Conservation (phyloP, 1,284 basidiomycete genomes). For the Pyrrhoderma noxium region DNA sequence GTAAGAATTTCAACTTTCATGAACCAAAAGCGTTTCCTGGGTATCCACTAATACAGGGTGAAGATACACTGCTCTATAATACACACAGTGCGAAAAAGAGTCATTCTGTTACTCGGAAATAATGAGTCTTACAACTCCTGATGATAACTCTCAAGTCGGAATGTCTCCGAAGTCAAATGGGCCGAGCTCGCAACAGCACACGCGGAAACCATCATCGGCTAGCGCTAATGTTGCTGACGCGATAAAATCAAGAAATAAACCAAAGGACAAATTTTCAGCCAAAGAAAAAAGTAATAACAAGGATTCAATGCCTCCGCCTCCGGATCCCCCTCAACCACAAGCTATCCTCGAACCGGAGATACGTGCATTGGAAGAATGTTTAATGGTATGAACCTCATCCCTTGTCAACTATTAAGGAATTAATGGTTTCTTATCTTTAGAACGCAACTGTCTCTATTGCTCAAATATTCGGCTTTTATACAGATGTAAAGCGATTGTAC, state of each 20-base stretch:
- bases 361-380: slow-evolving; percentile 43
- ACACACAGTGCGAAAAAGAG: too few species aligned
- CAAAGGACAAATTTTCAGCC: slow-evolving; percentile 8
- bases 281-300: slow-evolving; percentile 20
- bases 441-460: slow-evolving; percentile 61
- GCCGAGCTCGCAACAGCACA: background rate
- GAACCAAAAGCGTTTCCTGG: too few species aligned
- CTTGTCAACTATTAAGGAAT: background rate
- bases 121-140: too few species aligned
- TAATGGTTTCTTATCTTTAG: slow-evolving; percentile 28
- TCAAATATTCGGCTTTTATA: slow-evolving; percentile 61
- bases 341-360: slow-evolving; percentile 58
- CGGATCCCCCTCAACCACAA: slow-evolving; percentile 36
- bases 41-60: too few species aligned
- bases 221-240: slow-evolving; percentile 11
- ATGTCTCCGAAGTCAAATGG: slow-evolving; percentile 10
- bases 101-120: too few species aligned
- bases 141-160: too few species aligned
- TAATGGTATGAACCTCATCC: slow-evolving; percentile 39
- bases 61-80: too few species aligned
- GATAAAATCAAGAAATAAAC: background rate
- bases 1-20: too few species aligned
- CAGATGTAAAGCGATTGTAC: slow-evolving; percentile 56
- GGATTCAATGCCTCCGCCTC: slow-evolving; percentile 52
- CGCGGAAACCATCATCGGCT: slow-evolving; percentile 10